phyloP scores from a whole-genome alignment of 768 basidiomycete species.

The Russula virescens region DNA sequence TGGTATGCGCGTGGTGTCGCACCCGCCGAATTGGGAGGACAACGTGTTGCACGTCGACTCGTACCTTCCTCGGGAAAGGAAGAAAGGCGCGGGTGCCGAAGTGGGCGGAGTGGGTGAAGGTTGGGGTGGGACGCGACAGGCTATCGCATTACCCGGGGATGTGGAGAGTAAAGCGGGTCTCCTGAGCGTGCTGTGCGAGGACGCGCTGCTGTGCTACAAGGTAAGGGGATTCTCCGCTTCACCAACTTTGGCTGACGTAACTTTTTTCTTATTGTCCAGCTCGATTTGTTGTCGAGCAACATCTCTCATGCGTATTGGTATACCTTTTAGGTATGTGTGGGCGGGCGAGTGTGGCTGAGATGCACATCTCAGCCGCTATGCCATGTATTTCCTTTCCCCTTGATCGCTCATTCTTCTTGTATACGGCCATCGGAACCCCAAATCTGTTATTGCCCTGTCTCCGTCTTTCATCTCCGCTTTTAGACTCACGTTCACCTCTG shows the following conservation, averaged over 20 bases:
- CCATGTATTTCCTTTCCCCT: too few species aligned
- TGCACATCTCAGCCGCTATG: too few species aligned
- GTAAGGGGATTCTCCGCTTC: not conserved
- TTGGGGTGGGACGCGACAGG: not conserved
- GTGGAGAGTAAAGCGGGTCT: not conserved
- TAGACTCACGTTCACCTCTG: too few species aligned
- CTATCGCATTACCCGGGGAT: not conserved
- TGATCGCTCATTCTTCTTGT: too few species aligned
- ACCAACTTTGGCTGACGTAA: not conserved
- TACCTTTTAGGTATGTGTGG: not conserved
- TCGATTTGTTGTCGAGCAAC: not conserved
- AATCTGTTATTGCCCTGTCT: too few species aligned
- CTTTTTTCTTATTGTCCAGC: not conserved
- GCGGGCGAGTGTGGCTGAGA: too few species aligned
- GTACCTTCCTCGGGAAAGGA: not conserved
- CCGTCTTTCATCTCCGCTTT: too few species aligned
- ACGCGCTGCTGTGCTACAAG: conserved; percentile 12
- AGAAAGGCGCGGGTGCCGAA: not conserved
- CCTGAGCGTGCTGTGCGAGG: conserved; percentile 12
- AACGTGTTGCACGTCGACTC: conserved; percentile 10
- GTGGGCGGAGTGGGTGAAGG: too few species aligned
- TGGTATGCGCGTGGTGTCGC: conserved; percentile 10
- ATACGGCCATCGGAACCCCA: too few species aligned
- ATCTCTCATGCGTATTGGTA: conserved; percentile 17
- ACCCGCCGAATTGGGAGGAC: conserved; percentile 8